Evolutionary conservation across 2,329 filamentous ascomycete genomes (phyloP).

Genomic region (Fusarium sp.): DNA sequence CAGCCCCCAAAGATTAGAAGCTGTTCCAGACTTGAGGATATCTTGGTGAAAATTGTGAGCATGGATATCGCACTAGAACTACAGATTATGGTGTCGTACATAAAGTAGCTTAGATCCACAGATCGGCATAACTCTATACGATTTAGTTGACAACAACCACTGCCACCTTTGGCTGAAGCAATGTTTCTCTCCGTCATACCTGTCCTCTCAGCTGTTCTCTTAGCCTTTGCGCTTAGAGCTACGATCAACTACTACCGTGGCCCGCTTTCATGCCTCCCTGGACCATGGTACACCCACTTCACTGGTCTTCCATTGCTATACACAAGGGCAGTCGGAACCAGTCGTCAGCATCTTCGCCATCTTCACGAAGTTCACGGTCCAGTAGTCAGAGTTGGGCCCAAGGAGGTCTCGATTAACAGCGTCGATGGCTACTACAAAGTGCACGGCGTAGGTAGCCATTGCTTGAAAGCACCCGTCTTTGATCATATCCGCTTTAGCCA

Average conservation of each 20-base stretch:
- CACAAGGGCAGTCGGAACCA: neutral
- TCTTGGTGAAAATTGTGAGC: neutral
- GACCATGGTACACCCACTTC: slow-evolving; percentile 5
- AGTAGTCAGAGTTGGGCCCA: neutral
- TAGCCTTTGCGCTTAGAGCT: neutral
- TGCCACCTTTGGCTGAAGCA: too few relatives aligned
- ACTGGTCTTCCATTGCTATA: neutral
- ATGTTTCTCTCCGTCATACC: neutral
- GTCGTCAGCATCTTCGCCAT: slow-evolving; percentile 1
- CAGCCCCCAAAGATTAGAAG: neutral
- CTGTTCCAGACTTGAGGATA: neutral
- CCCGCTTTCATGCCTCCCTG: neutral
- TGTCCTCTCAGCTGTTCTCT: neutral
- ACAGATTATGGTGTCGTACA: neutral
- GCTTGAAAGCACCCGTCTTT: slow-evolving; percentile 6
- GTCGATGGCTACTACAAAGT: slow-evolving; percentile 16
- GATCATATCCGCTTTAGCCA: slow-evolving; percentile 13
- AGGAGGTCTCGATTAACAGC: slow-evolving; percentile 4
- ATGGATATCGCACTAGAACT: too few relatives aligned
- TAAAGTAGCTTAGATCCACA: neutral
- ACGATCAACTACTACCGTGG: neutral
- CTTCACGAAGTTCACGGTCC: neutral
- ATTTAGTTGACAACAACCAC: neutral
- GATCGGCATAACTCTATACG: neutral
- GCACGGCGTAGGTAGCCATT: slow-evolving; percentile 5